Conservation (phyloP, 2,329 filamentous ascomycete genomes). For the Penicillium hordei region DNA sequence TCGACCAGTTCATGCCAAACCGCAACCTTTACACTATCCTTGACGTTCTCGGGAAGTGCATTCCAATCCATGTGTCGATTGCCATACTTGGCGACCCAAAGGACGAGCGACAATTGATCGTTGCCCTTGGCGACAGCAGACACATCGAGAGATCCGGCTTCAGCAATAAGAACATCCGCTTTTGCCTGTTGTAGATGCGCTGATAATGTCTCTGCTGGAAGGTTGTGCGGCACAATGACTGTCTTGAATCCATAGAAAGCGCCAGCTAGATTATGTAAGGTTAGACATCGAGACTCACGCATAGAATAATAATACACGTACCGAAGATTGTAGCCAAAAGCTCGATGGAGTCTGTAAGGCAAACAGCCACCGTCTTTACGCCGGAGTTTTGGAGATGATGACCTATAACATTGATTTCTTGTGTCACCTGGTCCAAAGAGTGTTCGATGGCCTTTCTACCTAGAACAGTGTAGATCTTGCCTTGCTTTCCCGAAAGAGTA, state of each 20-base stretch:
- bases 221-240: slow-evolving; percentile 81
- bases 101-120: slow-evolving; percentile 69
- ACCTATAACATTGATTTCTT: slow-evolving; percentile 85
- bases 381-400: slow-evolving; percentile 70
- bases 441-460: slow-evolving; percentile 76
- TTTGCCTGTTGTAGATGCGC: slow-evolving; percentile 70
- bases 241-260: slow-evolving; percentile 84
- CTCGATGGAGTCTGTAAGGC: slow-evolving; percentile 90
- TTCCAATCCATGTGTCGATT: slow-evolving; percentile 96
- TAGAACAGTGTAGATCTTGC: slow-evolving; percentile 74
- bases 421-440: slow-evolving; percentile 68
- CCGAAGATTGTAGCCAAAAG: slow-evolving; percentile 76
- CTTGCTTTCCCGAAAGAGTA: slow-evolving; percentile 59
- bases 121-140: slow-evolving; percentile 69
- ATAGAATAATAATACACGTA: slow-evolving; percentile 32
- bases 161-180: slow-evolving; percentile 79
- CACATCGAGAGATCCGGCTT: slow-evolving; percentile 83
- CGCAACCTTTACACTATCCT: slow-evolving; percentile 73
- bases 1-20: slow-evolving; percentile 90
- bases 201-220: slow-evolving; percentile 66
- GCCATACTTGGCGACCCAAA: slow-evolving; percentile 91
- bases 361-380: slow-evolving; percentile 75
- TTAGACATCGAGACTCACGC: slow-evolving; percentile 11
- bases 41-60: slow-evolving; percentile 75
- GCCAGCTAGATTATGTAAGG: slow-evolving; percentile 57